These are phyloP conservation scores for Colletotrichum cereale DNA, from an alignment of 2,329 filamentous ascomycete species.

Conservation along the genomic window DNA sequence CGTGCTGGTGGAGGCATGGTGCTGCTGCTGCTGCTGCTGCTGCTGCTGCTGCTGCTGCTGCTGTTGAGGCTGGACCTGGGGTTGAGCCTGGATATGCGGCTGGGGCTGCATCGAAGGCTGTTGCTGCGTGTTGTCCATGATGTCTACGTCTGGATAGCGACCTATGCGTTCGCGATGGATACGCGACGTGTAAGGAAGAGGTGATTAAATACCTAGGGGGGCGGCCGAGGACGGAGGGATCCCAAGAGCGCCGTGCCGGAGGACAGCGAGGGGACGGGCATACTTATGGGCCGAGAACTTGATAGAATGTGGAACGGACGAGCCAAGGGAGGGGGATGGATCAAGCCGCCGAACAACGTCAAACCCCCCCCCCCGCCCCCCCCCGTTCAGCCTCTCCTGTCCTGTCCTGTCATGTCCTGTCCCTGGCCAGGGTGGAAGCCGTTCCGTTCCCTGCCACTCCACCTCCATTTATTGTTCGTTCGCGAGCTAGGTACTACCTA, in stretches of 20 bases:
- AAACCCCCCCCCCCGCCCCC: not conserved
- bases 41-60: constrained; percentile 11
- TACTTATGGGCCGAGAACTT: constrained; percentile 31
- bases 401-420: not conserved
- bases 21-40: constrained; percentile 11
- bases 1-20: not conserved
- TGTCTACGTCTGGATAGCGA: not conserved
- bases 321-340: constrained; percentile 25
- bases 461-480: not conserved
- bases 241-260: not conserved
- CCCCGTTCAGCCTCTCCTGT: not conserved
- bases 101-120: constrained; percentile 6
- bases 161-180: not conserved
- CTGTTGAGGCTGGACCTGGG: not conserved
- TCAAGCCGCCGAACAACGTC: constrained; percentile 7
- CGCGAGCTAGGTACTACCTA: too few species aligned
- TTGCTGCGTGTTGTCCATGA: constrained; percentile 24
- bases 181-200: not conserved
- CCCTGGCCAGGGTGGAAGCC: not conserved
- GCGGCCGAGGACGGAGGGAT: not conserved
- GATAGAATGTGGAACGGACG: not conserved
- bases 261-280: not conserved
- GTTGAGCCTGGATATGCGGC: constrained; percentile 4
- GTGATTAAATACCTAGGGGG: not conserved
- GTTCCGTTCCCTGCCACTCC: not conserved